Percentiles rank a stretch among this genome's conserved stretches.
These are phyloP conservation scores for Claviceps quebecensis DNA, from an alignment of 2,329 filamentous ascomycete species.

Conservation along the genomic window DNA sequence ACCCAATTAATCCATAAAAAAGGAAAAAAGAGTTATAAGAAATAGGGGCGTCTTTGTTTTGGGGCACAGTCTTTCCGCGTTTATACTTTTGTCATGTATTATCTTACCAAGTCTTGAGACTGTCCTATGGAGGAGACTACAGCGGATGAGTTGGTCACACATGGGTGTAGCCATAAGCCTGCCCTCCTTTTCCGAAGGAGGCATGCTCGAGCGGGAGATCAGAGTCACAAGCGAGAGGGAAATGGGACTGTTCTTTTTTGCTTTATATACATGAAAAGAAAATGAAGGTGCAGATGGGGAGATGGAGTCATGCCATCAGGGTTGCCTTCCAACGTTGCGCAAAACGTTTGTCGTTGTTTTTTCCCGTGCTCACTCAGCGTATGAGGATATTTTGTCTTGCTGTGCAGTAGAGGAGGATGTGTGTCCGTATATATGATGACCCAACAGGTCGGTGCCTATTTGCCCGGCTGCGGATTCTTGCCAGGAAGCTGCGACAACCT, in stretches of 20 bases:
- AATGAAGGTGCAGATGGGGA: neutral
- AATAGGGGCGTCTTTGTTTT: neutral
- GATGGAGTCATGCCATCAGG: neutral
- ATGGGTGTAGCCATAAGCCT: neutral
- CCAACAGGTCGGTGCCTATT: neutral
- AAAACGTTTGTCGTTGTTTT: too few relatives aligned
- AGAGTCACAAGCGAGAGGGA: neutral
- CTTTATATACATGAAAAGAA: neutral
- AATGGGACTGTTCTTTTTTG: neutral
- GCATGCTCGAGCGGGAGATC: neutral
- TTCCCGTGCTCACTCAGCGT: too few relatives aligned
- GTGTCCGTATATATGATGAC: neutral
- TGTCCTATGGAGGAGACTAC: neutral
- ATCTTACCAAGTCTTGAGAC: neutral
- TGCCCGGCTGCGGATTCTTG: neutral
- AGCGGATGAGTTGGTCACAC: neutral
- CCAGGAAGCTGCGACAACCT: neutral
- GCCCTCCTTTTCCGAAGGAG: neutral
- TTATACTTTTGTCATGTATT: neutral
- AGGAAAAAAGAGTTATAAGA: neutral
- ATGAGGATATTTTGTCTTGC: too few relatives aligned
- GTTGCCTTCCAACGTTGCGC: neutral
- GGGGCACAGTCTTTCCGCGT: neutral
- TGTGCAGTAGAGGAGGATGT: neutral
- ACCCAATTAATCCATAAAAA: slow-evolving; percentile 4